Evolutionary conservation across 2,329 filamentous ascomycete genomes (phyloP).

Genomic region (Xylaria hypoxylon): DNA sequence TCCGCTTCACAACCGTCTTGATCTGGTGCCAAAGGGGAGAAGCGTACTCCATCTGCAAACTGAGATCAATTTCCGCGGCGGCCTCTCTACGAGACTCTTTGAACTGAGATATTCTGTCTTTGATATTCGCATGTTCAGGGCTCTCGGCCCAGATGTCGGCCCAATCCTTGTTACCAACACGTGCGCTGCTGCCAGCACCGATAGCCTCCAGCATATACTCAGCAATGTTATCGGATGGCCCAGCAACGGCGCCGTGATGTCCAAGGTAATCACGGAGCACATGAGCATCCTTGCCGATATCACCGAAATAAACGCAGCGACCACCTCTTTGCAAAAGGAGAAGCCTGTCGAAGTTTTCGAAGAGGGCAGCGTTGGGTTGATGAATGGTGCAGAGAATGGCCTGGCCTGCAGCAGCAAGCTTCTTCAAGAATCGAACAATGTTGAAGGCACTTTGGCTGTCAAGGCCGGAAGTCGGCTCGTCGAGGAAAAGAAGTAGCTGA

Average conservation of each 20-base stretch:
- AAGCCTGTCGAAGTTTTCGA: constrained; percentile 88
- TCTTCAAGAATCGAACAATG: constrained; percentile 81
- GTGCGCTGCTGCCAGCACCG: constrained; percentile 77
- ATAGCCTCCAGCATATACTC: constrained; percentile 91
- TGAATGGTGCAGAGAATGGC: constrained; percentile 93
- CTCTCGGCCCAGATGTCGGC: constrained; percentile 82
- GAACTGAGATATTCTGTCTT: constrained; percentile 74
- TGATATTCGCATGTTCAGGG: constrained; percentile 74
- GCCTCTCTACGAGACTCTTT: constrained; percentile 68
- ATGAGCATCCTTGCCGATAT: constrained; percentile 80
- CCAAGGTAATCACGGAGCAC: constrained; percentile 74
- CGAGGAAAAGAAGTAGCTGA: constrained; percentile 79
- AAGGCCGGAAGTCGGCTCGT: constrained; percentile 82
- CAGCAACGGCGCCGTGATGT: constrained; percentile 69
- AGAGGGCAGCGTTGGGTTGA: constrained; percentile 86
- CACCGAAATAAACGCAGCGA: constrained; percentile 85
- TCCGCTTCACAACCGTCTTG: constrained; percentile 77
- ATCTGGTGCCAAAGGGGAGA: constrained; percentile 84
- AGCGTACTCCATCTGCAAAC: constrained; percentile 80
- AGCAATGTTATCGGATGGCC: constrained; percentile 67
- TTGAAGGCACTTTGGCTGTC: constrained; percentile 80
- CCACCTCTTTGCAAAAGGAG: constrained; percentile 83
- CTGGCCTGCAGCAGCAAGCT: constrained; percentile 82
- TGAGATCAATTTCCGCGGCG: constrained; percentile 58
- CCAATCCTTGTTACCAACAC: constrained; percentile 82